A percentile compares a stretch with the other conserved stretches of the same genome.
Evolutionary conservation across 805 yeast species (phyloP).

Genomic region (Starmerella vitae): DNA sequence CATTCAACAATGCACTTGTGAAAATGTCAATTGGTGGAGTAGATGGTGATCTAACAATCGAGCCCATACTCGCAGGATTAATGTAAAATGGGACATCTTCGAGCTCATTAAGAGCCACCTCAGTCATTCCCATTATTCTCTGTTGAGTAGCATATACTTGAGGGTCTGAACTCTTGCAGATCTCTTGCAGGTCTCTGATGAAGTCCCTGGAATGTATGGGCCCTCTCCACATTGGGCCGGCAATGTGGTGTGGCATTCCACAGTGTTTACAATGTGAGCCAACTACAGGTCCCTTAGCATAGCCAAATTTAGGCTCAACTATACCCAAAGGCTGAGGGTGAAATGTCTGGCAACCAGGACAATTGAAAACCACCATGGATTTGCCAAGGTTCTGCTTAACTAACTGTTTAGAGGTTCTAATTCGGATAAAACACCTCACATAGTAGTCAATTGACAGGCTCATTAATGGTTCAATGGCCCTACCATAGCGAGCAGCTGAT

Average conservation of each 20-base stretch:
- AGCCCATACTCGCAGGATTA: conserved; percentile 61
- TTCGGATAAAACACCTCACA: conserved; percentile 71
- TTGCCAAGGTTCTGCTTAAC: conserved; percentile 70
- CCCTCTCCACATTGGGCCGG: conserved; percentile 97
- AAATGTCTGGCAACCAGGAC: conserved; percentile 75
- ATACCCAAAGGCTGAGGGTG: conserved; percentile 66
- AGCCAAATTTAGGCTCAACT: conserved; percentile 40
- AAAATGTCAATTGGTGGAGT: conserved; percentile 66
- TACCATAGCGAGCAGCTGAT: conserved; percentile 82
- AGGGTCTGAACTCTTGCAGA: conserved; percentile 38
- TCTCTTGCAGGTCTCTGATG: conserved; percentile 46
- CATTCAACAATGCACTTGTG: conserved; percentile 68
- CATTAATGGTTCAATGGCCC: conserved; percentile 72
- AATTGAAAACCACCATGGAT: conserved; percentile 65
- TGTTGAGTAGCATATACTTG: conserved; percentile 62
- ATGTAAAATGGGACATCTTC: conserved; percentile 60
- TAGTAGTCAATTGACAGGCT: conserved; percentile 85
- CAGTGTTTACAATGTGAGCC: conserved; percentile 57
- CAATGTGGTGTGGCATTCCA: conserved; percentile 54
- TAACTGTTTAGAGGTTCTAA: conserved; percentile 60
- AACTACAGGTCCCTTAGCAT: conserved; percentile 51
- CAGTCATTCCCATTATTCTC: conserved; percentile 85
- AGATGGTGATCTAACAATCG: conserved; percentile 57
- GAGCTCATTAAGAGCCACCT: conserved; percentile 65
- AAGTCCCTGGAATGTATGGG: conserved; percentile 58